phyloP scores from a whole-genome alignment of 116 monocot genomes.

The Phalaenopsis hybrid region DNA sequence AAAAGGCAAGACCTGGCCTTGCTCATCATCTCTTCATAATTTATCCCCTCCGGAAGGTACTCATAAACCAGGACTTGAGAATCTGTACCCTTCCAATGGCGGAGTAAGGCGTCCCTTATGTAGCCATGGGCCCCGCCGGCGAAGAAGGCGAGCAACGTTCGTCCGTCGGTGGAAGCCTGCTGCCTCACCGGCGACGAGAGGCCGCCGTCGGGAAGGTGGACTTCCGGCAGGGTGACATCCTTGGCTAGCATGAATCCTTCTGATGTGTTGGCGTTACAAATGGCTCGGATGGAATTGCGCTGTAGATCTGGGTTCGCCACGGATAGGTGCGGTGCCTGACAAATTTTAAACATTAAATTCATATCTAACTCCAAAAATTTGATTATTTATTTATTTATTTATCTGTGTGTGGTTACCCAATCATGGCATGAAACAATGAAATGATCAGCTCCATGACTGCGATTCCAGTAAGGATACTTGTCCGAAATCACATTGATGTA shows the following conservation, averaged over 20 bases:
- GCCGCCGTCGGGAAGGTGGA: constrained; percentile 49
- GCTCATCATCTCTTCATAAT: constrained; percentile 52
- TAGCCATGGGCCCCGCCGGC: constrained; percentile 75
- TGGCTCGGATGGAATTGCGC: constrained; percentile 55
- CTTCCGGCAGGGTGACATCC: constrained; percentile 69
- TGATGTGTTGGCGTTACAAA: constrained; percentile 87
- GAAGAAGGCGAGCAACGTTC: constrained; percentile 67
- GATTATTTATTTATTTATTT: no score
- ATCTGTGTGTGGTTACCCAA: constrained; percentile 29
- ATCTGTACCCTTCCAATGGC: constrained; percentile 48
- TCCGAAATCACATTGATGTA: constrained; percentile 40
- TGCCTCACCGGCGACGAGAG: constrained; percentile 16
- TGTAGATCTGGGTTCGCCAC: constrained; percentile 26
- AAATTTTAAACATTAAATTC: no score
- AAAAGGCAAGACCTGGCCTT: constrained; percentile 22
- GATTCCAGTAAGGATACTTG: constrained; percentile 69
- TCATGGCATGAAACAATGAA: constrained; percentile 89
- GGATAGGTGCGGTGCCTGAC: constrained; percentile 44
- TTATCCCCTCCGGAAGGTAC: constrained; percentile 27
- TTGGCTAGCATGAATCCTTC: constrained; percentile 64
- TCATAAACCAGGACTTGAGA: constrained; percentile 36
- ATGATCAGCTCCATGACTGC: constrained; percentile 63
- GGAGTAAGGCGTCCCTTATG: constrained; percentile 44
- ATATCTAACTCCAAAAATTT: no score
- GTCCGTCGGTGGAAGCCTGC: constrained; percentile 4